Evolutionary conservation across 1,139 yeast genomes (phyloP).

Genomic region (Yamadazyma atmosphaerica): DNA sequence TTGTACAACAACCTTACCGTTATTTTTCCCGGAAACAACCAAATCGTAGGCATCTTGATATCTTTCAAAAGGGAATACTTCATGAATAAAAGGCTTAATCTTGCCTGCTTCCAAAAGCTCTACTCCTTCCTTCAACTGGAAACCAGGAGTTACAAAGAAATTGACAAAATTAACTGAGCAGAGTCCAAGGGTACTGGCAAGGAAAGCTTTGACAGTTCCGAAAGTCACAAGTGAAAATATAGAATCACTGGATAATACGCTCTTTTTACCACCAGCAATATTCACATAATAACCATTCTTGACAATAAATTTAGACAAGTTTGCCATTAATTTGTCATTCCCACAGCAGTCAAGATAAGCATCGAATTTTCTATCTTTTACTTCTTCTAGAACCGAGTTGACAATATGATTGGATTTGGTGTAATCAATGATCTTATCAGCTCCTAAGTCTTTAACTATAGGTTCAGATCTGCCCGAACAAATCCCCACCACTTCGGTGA

Average conservation of each 20-base stretch:
- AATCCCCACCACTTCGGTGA: conserved; percentile 46
- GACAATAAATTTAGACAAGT: conserved; percentile 14
- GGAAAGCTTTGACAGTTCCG: conserved; percentile 1
- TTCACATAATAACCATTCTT: conserved; percentile 45
- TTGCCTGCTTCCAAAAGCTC: conserved; percentile 42
- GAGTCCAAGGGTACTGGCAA: conserved; percentile 13
- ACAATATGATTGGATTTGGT: conserved; percentile 24
- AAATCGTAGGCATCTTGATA: conserved; percentile 50
- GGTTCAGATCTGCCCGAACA: conserved; percentile 35
- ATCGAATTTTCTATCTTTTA: conserved; percentile 36
- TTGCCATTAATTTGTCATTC: conserved; percentile 18
- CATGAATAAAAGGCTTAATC: conserved; percentile 51
- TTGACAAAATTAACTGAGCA: conserved; percentile 14
- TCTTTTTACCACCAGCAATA: conserved; percentile 49
- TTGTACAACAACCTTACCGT: conserved; percentile 60
- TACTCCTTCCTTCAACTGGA: conserved; percentile 13
- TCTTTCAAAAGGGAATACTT: conserved; percentile 50
- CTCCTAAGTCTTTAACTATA: conserved; percentile 50
- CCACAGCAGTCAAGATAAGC: conserved; percentile 33
- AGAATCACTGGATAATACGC: conserved; percentile 21
- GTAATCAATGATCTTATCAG: conserved; percentile 53
- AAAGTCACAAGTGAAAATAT: conserved; percentile 5
- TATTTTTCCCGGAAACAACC: conserved; percentile 47
- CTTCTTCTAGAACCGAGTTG: conserved; percentile 25
- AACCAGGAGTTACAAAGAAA: conserved; percentile 7